Percentiles rank a stretch among this genome's conserved stretches.
phyloP scores from a whole-genome alignment of 2,329 filamentous ascomycete species.

The Colletotrichum liriopes region DNA sequence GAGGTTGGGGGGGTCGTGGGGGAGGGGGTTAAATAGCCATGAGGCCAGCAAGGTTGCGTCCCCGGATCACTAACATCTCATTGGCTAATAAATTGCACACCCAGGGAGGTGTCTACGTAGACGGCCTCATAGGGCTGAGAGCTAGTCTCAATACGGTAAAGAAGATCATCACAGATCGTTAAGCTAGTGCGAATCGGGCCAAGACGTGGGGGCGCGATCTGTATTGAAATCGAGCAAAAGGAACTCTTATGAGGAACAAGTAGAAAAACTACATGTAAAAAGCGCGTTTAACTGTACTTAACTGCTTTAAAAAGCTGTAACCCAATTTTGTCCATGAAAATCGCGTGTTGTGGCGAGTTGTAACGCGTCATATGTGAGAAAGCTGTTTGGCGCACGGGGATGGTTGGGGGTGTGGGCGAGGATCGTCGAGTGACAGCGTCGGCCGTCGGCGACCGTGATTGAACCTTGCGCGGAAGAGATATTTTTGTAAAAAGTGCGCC shows the following conservation, averaged over 20 bases:
- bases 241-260: neutral
- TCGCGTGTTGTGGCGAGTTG: neutral
- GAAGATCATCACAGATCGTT: rapidly evolving
- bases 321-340: neutral
- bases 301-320: neutral
- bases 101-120: neutral
- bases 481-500: neutral
- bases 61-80: neutral
- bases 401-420: neutral
- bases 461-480: neutral
- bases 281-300: neutral
- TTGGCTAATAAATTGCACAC: neutral
- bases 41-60: neutral
- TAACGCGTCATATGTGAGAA: neutral
- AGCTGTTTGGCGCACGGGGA: neutral
- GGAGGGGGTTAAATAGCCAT: neutral
- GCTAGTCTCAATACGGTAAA: neutral
- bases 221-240: neutral
- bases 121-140: neutral
- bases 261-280: neutral
- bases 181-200: neutral
- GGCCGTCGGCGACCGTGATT: neutral
- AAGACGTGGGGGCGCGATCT: neutral
- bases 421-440: neutral
- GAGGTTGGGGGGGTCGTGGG: neutral